Conservation (phyloP, 306 rosid genomes). For the Lupinus albus region DNA sequence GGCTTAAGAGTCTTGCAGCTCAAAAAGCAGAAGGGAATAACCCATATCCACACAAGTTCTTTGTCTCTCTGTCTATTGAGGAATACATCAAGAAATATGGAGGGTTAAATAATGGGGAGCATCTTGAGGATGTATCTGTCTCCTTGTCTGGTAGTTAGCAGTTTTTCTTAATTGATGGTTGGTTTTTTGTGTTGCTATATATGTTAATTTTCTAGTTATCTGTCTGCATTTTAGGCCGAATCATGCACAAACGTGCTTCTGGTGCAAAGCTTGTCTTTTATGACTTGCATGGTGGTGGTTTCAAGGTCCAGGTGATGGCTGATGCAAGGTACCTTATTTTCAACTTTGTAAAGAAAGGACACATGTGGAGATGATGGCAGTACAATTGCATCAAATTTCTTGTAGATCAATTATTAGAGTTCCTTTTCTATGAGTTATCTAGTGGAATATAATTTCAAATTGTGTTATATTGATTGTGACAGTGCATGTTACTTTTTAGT, state of each 20-base stretch:
- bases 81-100: conserved; percentile 56
- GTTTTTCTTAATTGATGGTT: background rate
- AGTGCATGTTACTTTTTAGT: background rate
- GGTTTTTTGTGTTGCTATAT: background rate
- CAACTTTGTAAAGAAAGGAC: background rate
- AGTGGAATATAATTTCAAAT: background rate
- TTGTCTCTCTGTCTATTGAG: conserved; percentile 55
- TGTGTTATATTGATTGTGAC: background rate
- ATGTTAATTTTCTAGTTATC: conserved; percentile 25
- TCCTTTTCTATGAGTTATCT: background rate
- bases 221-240: conserved; percentile 47
- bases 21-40: conserved; percentile 60
- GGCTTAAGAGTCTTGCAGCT: conserved; percentile 67
- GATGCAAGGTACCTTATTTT: conserved; percentile 61
- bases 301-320: conserved; percentile 71
- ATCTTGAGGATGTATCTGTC: conserved; percentile 63
- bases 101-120: conserved; percentile 67
- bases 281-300: conserved; percentile 56
- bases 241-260: conserved; percentile 61
- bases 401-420: background rate
- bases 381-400: background rate
- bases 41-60: conserved; percentile 86
- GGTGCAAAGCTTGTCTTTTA: conserved; percentile 64
- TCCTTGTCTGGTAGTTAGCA: conserved; percentile 67
- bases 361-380: background rate